Evolutionary conservation across 164 flowering plant genomes (phyloP).

Genomic region (Buxus sempervirens): DNA sequence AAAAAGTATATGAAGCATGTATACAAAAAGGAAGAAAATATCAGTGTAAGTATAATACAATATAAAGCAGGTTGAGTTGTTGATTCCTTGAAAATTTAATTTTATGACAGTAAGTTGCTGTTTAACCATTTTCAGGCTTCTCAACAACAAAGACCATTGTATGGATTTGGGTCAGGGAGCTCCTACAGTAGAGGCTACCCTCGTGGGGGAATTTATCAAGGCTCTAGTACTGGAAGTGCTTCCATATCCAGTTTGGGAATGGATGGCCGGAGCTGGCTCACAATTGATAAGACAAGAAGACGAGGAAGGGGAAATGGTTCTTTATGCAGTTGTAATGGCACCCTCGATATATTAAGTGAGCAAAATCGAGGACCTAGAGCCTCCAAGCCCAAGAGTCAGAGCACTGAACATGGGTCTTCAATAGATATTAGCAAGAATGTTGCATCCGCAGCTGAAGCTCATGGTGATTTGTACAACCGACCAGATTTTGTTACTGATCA

Average conservation of each 20-base stretch:
- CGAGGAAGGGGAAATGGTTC: constrained; percentile 52
- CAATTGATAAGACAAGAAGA: constrained; percentile 57
- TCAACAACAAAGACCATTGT: constrained; percentile 55
- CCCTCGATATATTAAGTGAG: constrained; percentile 61
- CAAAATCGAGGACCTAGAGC: constrained; percentile 94
- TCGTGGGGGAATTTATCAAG: constrained; percentile 44
- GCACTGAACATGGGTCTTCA: constrained; percentile 40
- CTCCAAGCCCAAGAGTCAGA: constrained; percentile 58
- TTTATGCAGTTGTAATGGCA: constrained; percentile 47
- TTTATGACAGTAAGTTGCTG: not conserved
- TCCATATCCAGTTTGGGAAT: constrained; percentile 46
- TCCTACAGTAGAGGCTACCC: constrained; percentile 48
- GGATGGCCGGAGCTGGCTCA: constrained; percentile 40
- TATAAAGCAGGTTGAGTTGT: no score
- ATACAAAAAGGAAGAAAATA: no score
- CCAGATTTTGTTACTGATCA: constrained; percentile 65
- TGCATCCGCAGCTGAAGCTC: constrained; percentile 27
- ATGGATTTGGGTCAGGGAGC: constrained; percentile 60
- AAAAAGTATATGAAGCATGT: no score
- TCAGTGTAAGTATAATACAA: no score
- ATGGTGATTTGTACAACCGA: constrained; percentile 41
- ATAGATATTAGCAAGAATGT: constrained; percentile 31
- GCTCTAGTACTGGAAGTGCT: constrained; percentile 44
- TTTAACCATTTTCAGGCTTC: constrained; percentile 40
- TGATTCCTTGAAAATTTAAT: no score